These are phyloP conservation scores for Lipomyces anomalus DNA, from an alignment of 805 yeast species.

Conservation along the genomic window DNA sequence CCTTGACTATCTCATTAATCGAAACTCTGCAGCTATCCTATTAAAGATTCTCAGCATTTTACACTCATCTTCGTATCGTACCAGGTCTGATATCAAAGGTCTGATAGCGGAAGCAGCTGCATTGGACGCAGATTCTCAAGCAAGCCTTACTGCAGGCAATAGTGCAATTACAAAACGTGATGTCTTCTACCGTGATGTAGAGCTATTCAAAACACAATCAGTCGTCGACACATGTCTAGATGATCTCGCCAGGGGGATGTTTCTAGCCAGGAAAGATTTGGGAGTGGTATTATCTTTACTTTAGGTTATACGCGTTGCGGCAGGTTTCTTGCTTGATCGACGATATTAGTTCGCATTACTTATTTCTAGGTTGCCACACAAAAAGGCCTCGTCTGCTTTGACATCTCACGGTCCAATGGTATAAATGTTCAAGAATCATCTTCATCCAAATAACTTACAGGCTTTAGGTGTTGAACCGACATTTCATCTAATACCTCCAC, in stretches of 20 bases:
- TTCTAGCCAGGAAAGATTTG: constrained; percentile 36
- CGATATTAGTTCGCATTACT: neutral
- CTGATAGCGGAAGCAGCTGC: too few species aligned
- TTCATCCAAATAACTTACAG: too few species aligned
- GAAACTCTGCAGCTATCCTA: neutral
- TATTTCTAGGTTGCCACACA: constrained; percentile 16
- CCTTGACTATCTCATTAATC: neutral
- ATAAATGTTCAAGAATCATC: too few species aligned
- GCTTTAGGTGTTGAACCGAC: constrained; percentile 15
- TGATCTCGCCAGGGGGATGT: constrained; percentile 37
- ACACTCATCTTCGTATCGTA: neutral
- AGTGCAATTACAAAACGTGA: constrained; percentile 46
- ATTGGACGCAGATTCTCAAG: neutral
- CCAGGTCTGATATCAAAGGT: too few species aligned
- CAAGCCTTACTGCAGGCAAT: neutral
- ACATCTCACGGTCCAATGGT: too few species aligned
- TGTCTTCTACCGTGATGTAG: constrained; percentile 53
- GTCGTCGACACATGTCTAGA: constrained; percentile 40
- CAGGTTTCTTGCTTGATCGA: neutral
- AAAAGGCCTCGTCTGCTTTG: constrained; percentile 21
- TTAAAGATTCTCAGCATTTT: neutral
- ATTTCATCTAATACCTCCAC: constrained; percentile 34
- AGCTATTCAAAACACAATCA: constrained; percentile 43
- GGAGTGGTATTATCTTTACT: constrained; percentile 34
- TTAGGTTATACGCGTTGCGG: constrained; percentile 1